Evolutionary conservation across 345 rosid genomes (phyloP).

Genomic region (Kandelia obovata): DNA sequence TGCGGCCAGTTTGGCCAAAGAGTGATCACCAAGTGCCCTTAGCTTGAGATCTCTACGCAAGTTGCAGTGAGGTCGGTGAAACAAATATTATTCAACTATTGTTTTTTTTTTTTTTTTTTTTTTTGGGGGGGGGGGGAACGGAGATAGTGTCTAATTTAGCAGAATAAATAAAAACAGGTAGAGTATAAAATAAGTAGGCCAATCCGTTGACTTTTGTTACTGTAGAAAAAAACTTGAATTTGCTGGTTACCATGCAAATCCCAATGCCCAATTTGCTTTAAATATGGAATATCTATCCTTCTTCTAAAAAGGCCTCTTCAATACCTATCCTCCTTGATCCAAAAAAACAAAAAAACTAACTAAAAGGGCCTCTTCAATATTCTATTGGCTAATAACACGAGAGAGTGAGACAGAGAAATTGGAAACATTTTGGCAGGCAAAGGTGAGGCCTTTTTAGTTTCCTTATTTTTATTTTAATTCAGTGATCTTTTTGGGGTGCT

Average conservation of each 20-base stretch:
- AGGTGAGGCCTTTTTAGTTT: neutral
- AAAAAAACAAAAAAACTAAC: too few species aligned
- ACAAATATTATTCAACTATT: too few species aligned
- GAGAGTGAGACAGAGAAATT: neutral
- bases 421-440: conserved; percentile 9
- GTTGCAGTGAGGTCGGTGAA: too few species aligned
- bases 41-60: too few species aligned
- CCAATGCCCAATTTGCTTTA: conserved; percentile 3
- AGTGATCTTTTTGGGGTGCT: conserved; percentile 17
- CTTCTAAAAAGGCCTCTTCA: neutral
- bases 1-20: too few species aligned
- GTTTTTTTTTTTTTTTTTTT: neutral
- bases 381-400: neutral
- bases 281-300: neutral
- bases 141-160: neutral
- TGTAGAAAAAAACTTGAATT: conserved; percentile 28
- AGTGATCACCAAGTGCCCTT: too few species aligned
- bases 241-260: conserved; percentile 25
- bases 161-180: too few species aligned
- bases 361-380: neutral
- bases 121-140: neutral
- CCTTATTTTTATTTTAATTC: conserved; percentile 9
- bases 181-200: neutral
- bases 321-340: neutral
- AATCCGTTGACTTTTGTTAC: conserved; percentile 34